phyloP scores from a whole-genome alignment of 768 basidiomycete species.

The Floccularia luteovirens region DNA sequence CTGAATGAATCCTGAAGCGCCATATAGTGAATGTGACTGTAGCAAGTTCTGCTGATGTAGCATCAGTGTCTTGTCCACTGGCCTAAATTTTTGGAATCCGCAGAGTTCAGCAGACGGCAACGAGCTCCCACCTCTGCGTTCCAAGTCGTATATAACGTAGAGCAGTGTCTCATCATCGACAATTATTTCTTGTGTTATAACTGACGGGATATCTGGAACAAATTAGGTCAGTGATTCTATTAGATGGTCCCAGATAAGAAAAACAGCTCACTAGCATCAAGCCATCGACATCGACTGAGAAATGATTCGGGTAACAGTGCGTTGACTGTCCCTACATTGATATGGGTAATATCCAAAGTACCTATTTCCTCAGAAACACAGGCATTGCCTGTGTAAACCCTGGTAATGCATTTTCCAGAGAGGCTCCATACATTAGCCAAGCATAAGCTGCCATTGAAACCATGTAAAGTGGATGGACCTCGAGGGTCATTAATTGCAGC shows the following conservation, averaged over 20 bases:
- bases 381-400: conserved; percentile 42
- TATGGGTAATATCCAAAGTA: conserved; percentile 38
- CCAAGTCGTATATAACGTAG: conserved; percentile 61
- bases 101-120: conserved; percentile 57
- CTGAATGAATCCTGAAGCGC: too few species aligned
- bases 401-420: conserved; percentile 58
- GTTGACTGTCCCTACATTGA: conserved; percentile 41
- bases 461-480: conserved; percentile 50
- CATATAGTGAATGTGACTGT: conserved; percentile 11
- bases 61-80: conserved; percentile 16
- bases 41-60: conserved; percentile 1
- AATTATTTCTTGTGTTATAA: conserved; percentile 63
- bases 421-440: conserved; percentile 45
- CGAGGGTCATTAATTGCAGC: conserved; percentile 46
- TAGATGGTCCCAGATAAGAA: conserved; percentile 9
- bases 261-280: conserved; percentile 49
- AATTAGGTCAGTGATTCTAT: conserved; percentile 20
- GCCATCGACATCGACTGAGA: conserved; percentile 62
- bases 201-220: conserved; percentile 38
- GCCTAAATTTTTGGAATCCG: conserved; percentile 34
- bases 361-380: conserved; percentile 49
- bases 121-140: conserved; percentile 40
- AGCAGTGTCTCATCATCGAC: conserved; percentile 58
- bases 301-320: conserved; percentile 61
- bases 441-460: conserved; percentile 51